Evolutionary conservation across 75 land plant genomes (phyloP).

Genomic region (Pseudotsuga menziesii): DNA sequence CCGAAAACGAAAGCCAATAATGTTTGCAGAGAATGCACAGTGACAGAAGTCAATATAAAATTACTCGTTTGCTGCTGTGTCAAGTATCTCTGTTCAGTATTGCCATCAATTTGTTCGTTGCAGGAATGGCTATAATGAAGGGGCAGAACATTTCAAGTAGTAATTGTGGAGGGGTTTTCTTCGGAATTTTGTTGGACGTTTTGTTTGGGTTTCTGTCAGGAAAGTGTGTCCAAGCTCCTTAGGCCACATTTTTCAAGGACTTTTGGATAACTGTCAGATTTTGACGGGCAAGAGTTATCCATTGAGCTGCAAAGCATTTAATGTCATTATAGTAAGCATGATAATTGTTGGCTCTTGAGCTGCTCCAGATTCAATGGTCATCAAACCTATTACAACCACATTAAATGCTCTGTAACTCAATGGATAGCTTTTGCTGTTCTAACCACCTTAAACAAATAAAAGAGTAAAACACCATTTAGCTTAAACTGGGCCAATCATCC

Average conservation of each 20-base stretch:
- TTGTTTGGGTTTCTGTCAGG: background rate
- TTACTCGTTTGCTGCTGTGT: background rate
- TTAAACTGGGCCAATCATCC: no score
- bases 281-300: no score
- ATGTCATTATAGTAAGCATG: no score
- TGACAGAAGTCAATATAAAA: background rate
- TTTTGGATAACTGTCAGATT: constrained; percentile 47
- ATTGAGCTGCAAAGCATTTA: no score
- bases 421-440: no score
- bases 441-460: no score
- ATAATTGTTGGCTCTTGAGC: no score
- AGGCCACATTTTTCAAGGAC: constrained; percentile 44
- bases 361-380: no score
- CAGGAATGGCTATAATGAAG: background rate
- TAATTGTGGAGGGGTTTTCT: background rate
- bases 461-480: no score
- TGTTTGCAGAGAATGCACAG: background rate
- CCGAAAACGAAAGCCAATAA: no score
- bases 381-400: no score
- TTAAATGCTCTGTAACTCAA: no score
- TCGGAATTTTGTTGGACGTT: background rate
- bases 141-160: background rate
- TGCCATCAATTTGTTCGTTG: background rate
- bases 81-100: background rate
- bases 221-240: constrained; percentile 14